These are phyloP conservation scores for Afroboletus lepidellus DNA, from an alignment of 1,284 basidiomycete genomes.

Conservation along the genomic window DNA sequence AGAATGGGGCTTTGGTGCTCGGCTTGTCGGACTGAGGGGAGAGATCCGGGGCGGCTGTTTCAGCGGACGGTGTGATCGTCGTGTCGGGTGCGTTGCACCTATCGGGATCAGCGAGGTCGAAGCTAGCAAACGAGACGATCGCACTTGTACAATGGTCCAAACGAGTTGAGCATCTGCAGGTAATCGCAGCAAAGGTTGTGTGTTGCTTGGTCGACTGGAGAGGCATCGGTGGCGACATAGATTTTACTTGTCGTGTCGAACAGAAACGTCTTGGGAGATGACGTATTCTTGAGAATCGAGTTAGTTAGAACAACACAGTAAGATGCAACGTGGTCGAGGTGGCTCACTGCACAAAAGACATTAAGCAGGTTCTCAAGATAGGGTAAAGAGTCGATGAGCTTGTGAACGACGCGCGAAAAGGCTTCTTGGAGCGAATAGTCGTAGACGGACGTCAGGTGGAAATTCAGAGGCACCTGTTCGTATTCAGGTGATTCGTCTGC, in stretches of 20 bases:
- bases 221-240: slow-evolving; percentile 90
- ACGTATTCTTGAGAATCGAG: slow-evolving; percentile 62
- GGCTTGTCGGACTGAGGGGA: not conserved
- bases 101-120: slow-evolving; percentile 10
- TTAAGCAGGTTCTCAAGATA: slow-evolving; percentile 82
- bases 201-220: slow-evolving; percentile 86
- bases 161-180: slow-evolving; percentile 82
- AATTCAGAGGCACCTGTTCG: slow-evolving; percentile 71
- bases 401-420: slow-evolving; percentile 79
- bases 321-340: not conserved
- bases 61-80: not conserved
- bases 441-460: slow-evolving; percentile 87
- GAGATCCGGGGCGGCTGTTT: not conserved
- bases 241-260: slow-evolving; percentile 87
- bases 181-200: slow-evolving; percentile 92
- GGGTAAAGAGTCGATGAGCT: slow-evolving; percentile 65
- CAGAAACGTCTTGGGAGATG: slow-evolving; percentile 89
- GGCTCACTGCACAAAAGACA: slow-evolving; percentile 71
- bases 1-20: slow-evolving; percentile 22
- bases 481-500: slow-evolving; percentile 69
- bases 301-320: not conserved
- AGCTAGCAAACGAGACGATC: not conserved
- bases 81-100: slow-evolving; percentile 36
- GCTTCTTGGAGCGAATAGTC: slow-evolving; percentile 88
- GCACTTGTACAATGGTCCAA: slow-evolving; percentile 82